Conservation (phyloP, 495 filamentous ascomycete species). For the Neurospora intermedia region DNA sequence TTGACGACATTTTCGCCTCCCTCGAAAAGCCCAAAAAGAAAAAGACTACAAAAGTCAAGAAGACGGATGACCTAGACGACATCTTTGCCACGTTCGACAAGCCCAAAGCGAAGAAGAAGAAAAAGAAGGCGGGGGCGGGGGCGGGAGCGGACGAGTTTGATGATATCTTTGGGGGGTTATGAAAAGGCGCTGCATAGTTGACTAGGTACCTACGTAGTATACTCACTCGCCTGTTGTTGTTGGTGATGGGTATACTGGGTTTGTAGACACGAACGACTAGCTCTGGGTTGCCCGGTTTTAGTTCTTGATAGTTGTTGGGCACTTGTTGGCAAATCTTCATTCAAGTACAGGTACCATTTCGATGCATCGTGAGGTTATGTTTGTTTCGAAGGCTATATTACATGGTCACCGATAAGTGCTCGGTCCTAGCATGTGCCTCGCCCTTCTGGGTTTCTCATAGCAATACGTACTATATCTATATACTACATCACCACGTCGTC, state of each 20-base stretch:
- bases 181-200: not conserved
- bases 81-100: slow-evolving; percentile 17
- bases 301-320: too few species aligned
- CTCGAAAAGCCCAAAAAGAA: slow-evolving; percentile 3
- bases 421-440: too few species aligned
- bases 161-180: slow-evolving; percentile 19
- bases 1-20: not conserved
- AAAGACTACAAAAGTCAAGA: slow-evolving; percentile 5
- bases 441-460: too few species aligned
- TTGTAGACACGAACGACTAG: not conserved
- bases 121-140: slow-evolving; percentile 2
- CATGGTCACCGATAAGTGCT: too few species aligned
- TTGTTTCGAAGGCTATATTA: too few species aligned
- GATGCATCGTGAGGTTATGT: too few species aligned
- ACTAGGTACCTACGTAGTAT: not conserved
- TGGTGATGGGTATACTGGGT: not conserved
- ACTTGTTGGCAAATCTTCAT: too few species aligned
- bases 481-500: too few species aligned
- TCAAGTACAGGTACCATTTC: too few species aligned
- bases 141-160: slow-evolving; percentile 20
- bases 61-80: slow-evolving; percentile 23
- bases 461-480: too few species aligned
- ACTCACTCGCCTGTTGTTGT: not conserved
- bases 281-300: too few species aligned
- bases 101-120: slow-evolving; percentile 18